These are phyloP conservation scores for Leishmania braziliensis DNA, from an alignment of 208 protist species.

Conservation along the genomic window DNA sequence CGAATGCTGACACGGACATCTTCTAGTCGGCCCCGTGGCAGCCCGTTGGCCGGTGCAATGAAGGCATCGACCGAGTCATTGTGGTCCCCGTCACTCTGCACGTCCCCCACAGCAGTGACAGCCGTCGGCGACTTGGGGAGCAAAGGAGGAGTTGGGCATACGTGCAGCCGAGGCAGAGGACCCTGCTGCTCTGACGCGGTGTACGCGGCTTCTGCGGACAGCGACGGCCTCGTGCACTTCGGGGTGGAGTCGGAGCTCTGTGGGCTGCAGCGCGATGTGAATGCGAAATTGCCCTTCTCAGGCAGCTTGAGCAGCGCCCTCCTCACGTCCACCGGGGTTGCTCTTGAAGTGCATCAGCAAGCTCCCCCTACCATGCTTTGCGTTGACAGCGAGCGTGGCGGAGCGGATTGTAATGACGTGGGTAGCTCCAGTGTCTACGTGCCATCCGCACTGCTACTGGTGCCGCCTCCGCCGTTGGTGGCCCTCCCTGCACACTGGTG, in stretches of 20 bases:
- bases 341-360: background rate
- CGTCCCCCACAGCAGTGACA: background rate
- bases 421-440: background rate
- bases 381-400: background rate
- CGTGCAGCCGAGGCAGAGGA: background rate
- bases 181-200: background rate
- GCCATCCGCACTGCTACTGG: conserved; percentile 11
- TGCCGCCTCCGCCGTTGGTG: conserved; percentile 15
- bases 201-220: background rate
- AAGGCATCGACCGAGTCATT: background rate
- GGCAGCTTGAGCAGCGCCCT: background rate
- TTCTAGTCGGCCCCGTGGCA: background rate
- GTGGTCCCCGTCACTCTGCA: background rate
- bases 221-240: background rate
- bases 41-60: background rate
- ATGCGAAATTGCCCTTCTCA: background rate
- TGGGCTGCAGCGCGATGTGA: conserved; percentile 1
- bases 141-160: background rate
- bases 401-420: background rate
- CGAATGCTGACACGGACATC: background rate
- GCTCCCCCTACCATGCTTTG: background rate
- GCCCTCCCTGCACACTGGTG: background rate
- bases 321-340: background rate
- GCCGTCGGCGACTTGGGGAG: background rate
- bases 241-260: conserved; percentile 21